Conservation (phyloP, 2,329 filamentous ascomycete species). For the Alternaria atra region DNA sequence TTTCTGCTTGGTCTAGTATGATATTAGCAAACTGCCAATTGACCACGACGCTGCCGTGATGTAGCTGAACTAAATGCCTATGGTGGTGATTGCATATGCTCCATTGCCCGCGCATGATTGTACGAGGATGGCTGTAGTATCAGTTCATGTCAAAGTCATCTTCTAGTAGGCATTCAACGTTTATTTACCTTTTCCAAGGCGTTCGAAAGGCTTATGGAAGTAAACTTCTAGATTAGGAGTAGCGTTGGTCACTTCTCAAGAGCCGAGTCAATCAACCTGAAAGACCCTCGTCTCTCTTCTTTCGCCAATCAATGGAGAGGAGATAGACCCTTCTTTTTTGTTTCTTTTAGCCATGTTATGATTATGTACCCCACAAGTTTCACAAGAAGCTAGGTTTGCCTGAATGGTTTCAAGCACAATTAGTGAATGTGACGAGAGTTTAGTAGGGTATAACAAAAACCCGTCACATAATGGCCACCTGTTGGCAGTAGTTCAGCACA, state of each 20-base stretch:
- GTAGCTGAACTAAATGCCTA: no score
- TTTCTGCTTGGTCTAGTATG: background rate
- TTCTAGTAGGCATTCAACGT: background rate
- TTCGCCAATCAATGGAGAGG: background rate
- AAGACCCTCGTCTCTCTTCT: background rate
- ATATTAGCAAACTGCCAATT: background rate
- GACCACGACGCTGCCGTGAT: no score
- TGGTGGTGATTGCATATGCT: no score
- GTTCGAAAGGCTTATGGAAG: background rate
- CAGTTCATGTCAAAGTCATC: background rate
- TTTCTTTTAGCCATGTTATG: no score
- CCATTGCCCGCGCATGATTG: no score
- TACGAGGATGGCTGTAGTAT: no score
- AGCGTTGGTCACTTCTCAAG: background rate
- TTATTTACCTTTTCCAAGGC: background rate
- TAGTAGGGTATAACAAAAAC: background rate
- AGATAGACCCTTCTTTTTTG: background rate
- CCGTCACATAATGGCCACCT: background rate
- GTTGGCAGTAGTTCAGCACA: background rate
- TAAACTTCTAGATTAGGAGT: background rate
- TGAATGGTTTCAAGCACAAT: background rate
- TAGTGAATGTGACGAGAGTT: background rate
- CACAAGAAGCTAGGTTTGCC: background rate
- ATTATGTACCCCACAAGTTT: background rate
- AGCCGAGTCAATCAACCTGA: background rate